These are phyloP conservation scores for Brassica incana DNA, from an alignment of 345 rosid species.

Conservation along the genomic window DNA sequence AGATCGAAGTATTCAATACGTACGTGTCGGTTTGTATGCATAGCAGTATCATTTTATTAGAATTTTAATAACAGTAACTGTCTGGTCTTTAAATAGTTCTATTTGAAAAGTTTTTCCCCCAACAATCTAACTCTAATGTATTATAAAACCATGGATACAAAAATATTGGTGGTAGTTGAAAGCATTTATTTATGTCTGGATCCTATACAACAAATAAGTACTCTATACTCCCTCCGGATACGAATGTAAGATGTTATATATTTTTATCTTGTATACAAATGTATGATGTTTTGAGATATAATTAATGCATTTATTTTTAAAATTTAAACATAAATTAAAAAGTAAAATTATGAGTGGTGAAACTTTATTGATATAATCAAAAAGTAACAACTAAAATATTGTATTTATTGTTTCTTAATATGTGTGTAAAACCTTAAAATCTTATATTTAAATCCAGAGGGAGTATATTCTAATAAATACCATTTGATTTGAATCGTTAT, in stretches of 20 bases:
- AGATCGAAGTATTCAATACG: not conserved
- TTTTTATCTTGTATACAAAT: too few species aligned
- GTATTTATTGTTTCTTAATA: too few species aligned
- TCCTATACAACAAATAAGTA: not conserved
- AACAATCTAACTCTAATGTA: not conserved
- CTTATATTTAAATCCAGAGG: too few species aligned
- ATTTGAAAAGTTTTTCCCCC: not conserved
- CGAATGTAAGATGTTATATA: too few species aligned
- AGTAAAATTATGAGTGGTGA: too few species aligned
- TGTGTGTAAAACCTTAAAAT: too few species aligned
- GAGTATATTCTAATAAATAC: not conserved
- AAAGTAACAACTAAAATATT: too few species aligned
- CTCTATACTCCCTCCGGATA: too few species aligned
- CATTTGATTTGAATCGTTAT: not conserved
- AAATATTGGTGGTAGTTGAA: slow-evolving; percentile 3
- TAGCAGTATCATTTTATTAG: not conserved
- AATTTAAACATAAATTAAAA: too few species aligned
- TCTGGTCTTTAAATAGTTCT: slow-evolving; percentile 21
- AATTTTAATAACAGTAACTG: not conserved
- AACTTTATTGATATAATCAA: too few species aligned
- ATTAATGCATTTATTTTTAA: too few species aligned
- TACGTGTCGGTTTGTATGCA: slow-evolving; percentile 24
- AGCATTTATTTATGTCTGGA: slow-evolving; percentile 5
- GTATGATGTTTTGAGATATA: too few species aligned
- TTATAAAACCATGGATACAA: not conserved